These are phyloP conservation scores for Trametes pubescens DNA, from an alignment of 1,284 basidiomycete genomes.

Conservation along the genomic window DNA sequence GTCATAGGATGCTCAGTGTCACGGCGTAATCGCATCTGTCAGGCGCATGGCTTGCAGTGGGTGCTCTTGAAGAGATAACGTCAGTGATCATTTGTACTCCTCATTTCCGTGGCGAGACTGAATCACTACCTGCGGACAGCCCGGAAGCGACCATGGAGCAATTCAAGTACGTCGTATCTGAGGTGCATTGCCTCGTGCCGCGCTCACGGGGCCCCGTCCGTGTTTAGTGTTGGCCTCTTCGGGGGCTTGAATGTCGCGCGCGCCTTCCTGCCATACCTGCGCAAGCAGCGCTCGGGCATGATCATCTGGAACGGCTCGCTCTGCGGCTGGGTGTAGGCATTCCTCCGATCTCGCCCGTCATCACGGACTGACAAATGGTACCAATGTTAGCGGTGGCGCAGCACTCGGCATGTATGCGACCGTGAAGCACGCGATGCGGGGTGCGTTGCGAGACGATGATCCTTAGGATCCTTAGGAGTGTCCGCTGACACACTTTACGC, in stretches of 20 bases:
- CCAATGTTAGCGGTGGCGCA: background rate
- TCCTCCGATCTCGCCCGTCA: background rate
- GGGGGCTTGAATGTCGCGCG: constrained; percentile 3
- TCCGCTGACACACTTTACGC: background rate
- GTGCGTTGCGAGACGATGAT: background rate
- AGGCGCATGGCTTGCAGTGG: constrained; percentile 1
- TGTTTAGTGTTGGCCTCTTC: constrained; percentile 1
- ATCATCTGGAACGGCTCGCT: constrained; percentile 10
- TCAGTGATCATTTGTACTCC: background rate
- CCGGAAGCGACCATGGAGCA: constrained; percentile 3
- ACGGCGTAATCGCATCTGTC: background rate
- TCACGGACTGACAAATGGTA: background rate
- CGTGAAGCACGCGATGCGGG: constrained; percentile 10
- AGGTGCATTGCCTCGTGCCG: background rate
- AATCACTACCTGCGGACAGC: background rate
- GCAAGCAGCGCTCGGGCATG: constrained; percentile 9
- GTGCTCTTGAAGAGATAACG: constrained; percentile 11
- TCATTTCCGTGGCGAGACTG: background rate
- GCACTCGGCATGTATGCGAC: constrained; percentile 11
- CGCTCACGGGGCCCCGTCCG: background rate
- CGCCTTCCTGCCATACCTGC: constrained; percentile 3
- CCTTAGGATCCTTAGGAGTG: no score
- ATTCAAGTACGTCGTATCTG: constrained; percentile 3
- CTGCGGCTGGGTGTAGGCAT: constrained; percentile 8
- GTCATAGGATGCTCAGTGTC: background rate